Percentiles rank a stretch among this genome's conserved stretches.
Conservation (phyloP, 116 monocot species). For the Zostera marina region DNA sequence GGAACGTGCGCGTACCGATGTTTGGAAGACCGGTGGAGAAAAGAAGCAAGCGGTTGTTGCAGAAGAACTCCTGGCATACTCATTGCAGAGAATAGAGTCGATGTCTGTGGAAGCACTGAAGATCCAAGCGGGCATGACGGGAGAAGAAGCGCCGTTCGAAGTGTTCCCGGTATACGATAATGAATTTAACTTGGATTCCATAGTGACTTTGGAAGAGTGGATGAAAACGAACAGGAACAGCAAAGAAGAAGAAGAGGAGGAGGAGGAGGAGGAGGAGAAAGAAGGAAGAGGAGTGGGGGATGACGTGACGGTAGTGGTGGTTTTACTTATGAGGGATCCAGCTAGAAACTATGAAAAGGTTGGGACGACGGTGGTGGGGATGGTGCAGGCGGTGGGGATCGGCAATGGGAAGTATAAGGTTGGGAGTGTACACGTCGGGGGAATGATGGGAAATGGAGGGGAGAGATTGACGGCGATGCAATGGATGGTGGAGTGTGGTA, state of each 20-base stretch:
- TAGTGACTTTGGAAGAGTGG: slow-evolving; percentile 30
- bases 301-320: slow-evolving; percentile 18
- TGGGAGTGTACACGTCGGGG: slow-evolving; percentile 50
- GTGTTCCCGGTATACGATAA: slow-evolving; percentile 29
- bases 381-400: slow-evolving; percentile 32
- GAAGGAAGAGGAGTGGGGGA: slow-evolving; percentile 17
- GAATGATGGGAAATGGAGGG: slow-evolving; percentile 34
- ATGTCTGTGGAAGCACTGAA: slow-evolving; percentile 82
- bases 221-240: slow-evolving; percentile 8
- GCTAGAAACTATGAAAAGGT: slow-evolving; percentile 59
- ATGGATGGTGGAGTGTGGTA: slow-evolving; percentile 75
- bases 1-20: slow-evolving; percentile 45
- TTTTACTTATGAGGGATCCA: slow-evolving; percentile 66
- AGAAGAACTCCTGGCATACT: slow-evolving; percentile 45
- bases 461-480: slow-evolving; percentile 76
- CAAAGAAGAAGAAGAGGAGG: slow-evolving; percentile 10
- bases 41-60: slow-evolving; percentile 9
- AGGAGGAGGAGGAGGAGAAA: slow-evolving; percentile 22
- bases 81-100: slow-evolving; percentile 48
- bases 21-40: slow-evolving; percentile 62
- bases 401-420: slow-evolving; percentile 46
- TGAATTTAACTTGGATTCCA: slow-evolving; percentile 17
- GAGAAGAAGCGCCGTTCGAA: slow-evolving; percentile 80
- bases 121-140: slow-evolving; percentile 59
- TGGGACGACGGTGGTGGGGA: slow-evolving; percentile 39